Evolutionary conservation across 495 filamentous ascomycete genomes (phyloP).

Genomic region (Echria macrotheca): DNA sequence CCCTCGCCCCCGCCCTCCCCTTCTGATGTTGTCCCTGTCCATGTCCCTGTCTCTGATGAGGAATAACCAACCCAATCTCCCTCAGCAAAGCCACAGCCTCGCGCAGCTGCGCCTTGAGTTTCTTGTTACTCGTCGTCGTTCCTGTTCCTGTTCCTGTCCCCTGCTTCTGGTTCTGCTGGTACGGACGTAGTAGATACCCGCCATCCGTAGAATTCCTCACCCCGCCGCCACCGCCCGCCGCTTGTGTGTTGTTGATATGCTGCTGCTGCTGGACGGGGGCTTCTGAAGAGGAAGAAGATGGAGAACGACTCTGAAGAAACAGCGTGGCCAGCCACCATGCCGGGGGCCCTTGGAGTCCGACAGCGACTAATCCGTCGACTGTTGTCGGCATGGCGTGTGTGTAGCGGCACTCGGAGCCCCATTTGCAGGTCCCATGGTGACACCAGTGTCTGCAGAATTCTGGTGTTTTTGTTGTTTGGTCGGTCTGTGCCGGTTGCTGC

Average conservation of each 20-base stretch:
- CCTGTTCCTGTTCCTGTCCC: neutral
- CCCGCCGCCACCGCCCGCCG: no score
- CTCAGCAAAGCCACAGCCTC: conserved; percentile 1
- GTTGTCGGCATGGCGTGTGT: conserved; percentile 39
- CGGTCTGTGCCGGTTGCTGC: no score
- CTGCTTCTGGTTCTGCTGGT: neutral
- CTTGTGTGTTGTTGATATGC: no score
- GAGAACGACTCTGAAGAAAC: neutral
- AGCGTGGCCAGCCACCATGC: conserved; percentile 27
- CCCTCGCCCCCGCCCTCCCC: no score
- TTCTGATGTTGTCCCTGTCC: no score
- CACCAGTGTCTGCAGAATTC: conserved; percentile 43
- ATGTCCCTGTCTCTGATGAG: neutral
- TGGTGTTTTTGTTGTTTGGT: no score
- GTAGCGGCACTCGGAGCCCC: conserved; percentile 35
- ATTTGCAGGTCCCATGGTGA: conserved; percentile 40
- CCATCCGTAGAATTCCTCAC: no score
- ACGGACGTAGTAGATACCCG: no score
- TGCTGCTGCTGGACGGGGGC: no score
- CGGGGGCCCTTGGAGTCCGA: conserved; percentile 32
- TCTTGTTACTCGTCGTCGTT: neutral
- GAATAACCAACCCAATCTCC: neutral
- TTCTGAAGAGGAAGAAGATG: neutral
- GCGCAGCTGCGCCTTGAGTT: neutral
- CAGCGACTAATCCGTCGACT: conserved; percentile 26